These are phyloP conservation scores for Xerocomus nothofagi DNA, from an alignment of 1,284 basidiomycete species.

Conservation along the genomic window DNA sequence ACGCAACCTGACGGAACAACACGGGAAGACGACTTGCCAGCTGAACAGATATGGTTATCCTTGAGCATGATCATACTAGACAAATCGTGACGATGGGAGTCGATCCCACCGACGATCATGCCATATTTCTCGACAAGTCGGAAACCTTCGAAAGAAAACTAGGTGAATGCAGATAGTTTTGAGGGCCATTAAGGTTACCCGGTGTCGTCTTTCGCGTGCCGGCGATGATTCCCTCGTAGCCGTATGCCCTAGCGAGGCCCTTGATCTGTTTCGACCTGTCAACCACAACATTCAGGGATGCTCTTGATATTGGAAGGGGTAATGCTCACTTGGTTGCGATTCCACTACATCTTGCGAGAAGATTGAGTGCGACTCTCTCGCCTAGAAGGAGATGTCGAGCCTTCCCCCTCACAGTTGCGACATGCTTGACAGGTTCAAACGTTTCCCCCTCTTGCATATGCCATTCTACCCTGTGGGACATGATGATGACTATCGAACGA, in stretches of 20 bases:
- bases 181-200: slow-evolving; percentile 43
- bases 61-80: slow-evolving; percentile 99
- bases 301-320: not conserved
- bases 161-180: slow-evolving; percentile 2
- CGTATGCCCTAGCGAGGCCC: slow-evolving; percentile 76
- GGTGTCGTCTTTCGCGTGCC: slow-evolving; percentile 98
- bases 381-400: slow-evolving; percentile 90
- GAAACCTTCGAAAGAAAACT: slow-evolving; percentile 60
- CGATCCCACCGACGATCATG: slow-evolving; percentile 97
- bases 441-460: slow-evolving; percentile 82
- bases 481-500: not conserved
- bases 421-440: slow-evolving; percentile 80
- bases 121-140: slow-evolving; percentile 98
- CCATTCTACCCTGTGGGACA: slow-evolving; percentile 81
- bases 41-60: slow-evolving; percentile 99
- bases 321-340: slow-evolving; percentile 86
- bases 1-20: not conserved
- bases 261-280: slow-evolving; percentile 77
- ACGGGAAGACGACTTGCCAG: slow-evolving; percentile 50
- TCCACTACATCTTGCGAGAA: slow-evolving; percentile 93
- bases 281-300: slow-evolving; percentile 5
- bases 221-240: slow-evolving; percentile 89
- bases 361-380: slow-evolving; percentile 92
- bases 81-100: slow-evolving; percentile 94
- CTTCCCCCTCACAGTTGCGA: slow-evolving; percentile 91